Conservation (phyloP, 2,329 filamentous ascomycete species). For the Xylaria sp. region DNA sequence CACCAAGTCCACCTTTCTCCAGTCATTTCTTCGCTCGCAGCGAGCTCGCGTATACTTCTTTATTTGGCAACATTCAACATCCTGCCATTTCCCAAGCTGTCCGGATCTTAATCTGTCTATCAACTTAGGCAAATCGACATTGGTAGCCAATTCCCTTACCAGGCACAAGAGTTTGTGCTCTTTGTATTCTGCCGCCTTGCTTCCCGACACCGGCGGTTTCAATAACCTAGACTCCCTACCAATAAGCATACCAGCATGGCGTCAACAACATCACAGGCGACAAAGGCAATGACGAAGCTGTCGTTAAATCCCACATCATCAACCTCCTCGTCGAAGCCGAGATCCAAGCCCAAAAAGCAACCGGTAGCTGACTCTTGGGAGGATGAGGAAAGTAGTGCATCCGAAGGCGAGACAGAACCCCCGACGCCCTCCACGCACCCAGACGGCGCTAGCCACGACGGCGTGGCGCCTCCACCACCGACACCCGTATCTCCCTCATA, state of each 20-base stretch:
- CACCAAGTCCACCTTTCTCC: background rate
- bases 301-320: conserved; percentile 35
- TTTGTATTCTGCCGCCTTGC: background rate
- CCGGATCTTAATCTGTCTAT: background rate
- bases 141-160: background rate
- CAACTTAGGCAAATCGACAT: background rate
- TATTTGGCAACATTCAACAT: background rate
- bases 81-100: background rate
- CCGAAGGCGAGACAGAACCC: conserved; percentile 44
- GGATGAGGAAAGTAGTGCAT: conserved; percentile 64
- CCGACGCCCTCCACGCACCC: conserved; percentile 27
- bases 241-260: conserved; percentile 29
- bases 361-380: conserved; percentile 77
- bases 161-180: background rate
- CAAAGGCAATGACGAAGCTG: conserved; percentile 40
- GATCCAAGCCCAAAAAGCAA: conserved; percentile 45
- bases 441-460: conserved; percentile 33
- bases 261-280: conserved; percentile 28
- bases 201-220: background rate
- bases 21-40: background rate
- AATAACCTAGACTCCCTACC: background rate
- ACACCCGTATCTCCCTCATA: conserved; percentile 67
- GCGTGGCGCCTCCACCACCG: conserved; percentile 64
- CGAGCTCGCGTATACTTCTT: background rate
- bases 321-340: conserved; percentile 16